These are phyloP conservation scores for Mortierella sp. DNA, from an alignment of 371 early-diverging fungal genomes.

Conservation along the genomic window DNA sequence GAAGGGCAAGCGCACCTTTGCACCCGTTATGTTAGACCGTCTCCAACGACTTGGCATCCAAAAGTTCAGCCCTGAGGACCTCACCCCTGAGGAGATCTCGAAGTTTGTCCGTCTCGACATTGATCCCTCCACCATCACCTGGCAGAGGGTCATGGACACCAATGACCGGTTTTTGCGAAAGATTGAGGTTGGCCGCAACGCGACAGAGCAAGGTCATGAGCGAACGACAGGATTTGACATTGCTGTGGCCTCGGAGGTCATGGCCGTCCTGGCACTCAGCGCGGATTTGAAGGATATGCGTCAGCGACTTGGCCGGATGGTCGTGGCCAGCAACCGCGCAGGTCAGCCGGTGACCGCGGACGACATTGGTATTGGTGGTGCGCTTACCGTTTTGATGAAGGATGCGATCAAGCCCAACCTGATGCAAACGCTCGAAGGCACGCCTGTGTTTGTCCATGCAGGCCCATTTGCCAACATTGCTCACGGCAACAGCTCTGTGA, in stretches of 20 bases:
- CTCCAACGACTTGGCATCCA: slow-evolving; percentile 85
- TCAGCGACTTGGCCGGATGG: slow-evolving; percentile 92
- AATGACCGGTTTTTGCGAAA: slow-evolving; percentile 95
- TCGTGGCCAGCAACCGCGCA: slow-evolving; percentile 84
- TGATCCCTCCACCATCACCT: slow-evolving; percentile 91
- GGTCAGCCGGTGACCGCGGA: slow-evolving; percentile 94
- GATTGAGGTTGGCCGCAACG: slow-evolving; percentile 88
- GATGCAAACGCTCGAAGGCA: slow-evolving; percentile 98
- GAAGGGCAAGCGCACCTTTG: slow-evolving; percentile 84
- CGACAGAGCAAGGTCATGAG: slow-evolving; percentile 88
- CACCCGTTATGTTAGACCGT: slow-evolving; percentile 88
- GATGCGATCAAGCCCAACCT: slow-evolving; percentile 97
- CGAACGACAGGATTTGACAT: slow-evolving; percentile 96
- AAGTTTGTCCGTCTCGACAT: slow-evolving; percentile 92
- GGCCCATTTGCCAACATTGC: slow-evolving; percentile 99
- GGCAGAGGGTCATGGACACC: slow-evolving; percentile 95
- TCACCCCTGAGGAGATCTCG: slow-evolving; percentile 82
- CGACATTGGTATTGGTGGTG: slow-evolving; percentile 95
- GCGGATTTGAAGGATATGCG: slow-evolving; percentile 93
- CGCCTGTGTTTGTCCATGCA: slow-evolving; percentile 98
- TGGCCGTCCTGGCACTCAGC: slow-evolving; percentile 95
- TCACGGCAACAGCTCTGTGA: slow-evolving; percentile 94
- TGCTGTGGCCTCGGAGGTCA: slow-evolving; percentile 96
- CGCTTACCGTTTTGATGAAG: slow-evolving; percentile 96
- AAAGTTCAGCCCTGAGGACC: slow-evolving; percentile 80